Evolutionary conservation across 2,329 filamentous ascomycete genomes (phyloP), one percentile per base, ranked within the genome.

Genomic region (Ceratocystiopsis sp.): DNA sequence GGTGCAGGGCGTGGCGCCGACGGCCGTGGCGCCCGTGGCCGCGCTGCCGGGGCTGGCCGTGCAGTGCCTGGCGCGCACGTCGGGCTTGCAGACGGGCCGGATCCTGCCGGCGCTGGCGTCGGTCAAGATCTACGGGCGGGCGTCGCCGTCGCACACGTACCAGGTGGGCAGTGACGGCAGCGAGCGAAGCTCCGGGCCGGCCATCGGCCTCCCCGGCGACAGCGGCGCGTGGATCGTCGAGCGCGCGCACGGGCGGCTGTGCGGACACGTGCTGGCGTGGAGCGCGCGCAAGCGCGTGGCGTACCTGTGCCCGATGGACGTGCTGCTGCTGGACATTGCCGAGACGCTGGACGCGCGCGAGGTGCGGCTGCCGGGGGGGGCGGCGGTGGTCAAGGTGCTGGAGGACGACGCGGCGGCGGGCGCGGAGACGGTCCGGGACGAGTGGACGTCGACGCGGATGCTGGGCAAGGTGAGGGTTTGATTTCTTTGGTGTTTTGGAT

Each of bases 241-340:
- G 52, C 80, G 83, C 45, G 69, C 71, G 7, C 69, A 78, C n/a
- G 85, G 85, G 2, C 73, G 78, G 35, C 75, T 95, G 3, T 91
- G 84, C 52, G 89, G 89, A 0, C 89, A 95, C 53, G 84, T 96
- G 0, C 68, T 96, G 13, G 89, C 89, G 0, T 93, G 82, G 78
- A 89, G 81, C 51, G 73, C 78, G 49, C 75, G 78, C 48, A 89
- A 83, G 55, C 75, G 75, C 37, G 78, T 85, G 6, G 86, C 86
- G 0, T 96, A 94, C 58, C 91, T 96, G 48, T 91, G 85, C 48
- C 89, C 89, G 0, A 96, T 96, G 89, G 84, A 95, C 45, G 71
- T 95, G 3, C 63, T 94, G 13, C 68, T 96, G 12, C 73, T 80
- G 25, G 89, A 96, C 54, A 93, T 96, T 45, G 80, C 78, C 25